Conservation (phyloP, 208 protist species). For the Tritrichomonas musculus region DNA sequence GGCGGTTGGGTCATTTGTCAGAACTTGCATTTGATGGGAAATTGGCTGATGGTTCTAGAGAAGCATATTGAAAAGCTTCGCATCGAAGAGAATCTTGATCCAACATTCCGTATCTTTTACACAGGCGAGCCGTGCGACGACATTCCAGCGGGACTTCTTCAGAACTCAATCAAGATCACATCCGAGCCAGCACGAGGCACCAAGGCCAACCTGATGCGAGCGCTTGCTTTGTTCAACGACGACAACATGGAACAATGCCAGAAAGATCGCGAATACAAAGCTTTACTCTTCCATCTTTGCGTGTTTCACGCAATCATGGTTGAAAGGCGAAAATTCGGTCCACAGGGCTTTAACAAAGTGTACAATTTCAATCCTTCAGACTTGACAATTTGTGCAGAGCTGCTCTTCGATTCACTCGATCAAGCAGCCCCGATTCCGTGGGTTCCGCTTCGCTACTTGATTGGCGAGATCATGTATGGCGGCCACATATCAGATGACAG, state of each 20-base stretch:
- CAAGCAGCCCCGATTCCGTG: constrained; percentile 67
- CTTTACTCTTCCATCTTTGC: constrained; percentile 90
- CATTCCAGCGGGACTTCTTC: constrained; percentile 86
- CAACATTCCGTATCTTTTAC: constrained; percentile 82
- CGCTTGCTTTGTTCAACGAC: constrained; percentile 82
- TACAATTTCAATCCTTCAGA: constrained; percentile 95
- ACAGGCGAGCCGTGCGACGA: constrained; percentile 73
- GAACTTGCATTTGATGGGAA: constrained; percentile 93
- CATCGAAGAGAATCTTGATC: constrained; percentile 68
- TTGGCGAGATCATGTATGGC: constrained; percentile 98
- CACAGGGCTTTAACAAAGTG: constrained; percentile 85
- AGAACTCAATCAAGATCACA: constrained; percentile 94
- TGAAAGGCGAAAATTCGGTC: constrained; percentile 93
- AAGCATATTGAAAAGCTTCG: constrained; percentile 64
- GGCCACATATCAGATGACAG: constrained; percentile 96
- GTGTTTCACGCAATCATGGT: constrained; percentile 95
- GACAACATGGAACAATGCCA: constrained; percentile 83
- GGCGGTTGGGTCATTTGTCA: constrained; percentile 84
- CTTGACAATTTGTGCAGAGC: constrained; percentile 81
- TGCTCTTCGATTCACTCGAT: constrained; percentile 95
- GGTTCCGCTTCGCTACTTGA: constrained; percentile 95
- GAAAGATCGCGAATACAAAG: constrained; percentile 90
- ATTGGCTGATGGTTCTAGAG: constrained; percentile 86
- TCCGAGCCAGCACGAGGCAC: constrained; percentile 93
- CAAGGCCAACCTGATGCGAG: constrained; percentile 84